These are phyloP conservation scores for Babesia sp. DNA, from an alignment of 169 alveolate genomes.

Conservation along the genomic window DNA sequence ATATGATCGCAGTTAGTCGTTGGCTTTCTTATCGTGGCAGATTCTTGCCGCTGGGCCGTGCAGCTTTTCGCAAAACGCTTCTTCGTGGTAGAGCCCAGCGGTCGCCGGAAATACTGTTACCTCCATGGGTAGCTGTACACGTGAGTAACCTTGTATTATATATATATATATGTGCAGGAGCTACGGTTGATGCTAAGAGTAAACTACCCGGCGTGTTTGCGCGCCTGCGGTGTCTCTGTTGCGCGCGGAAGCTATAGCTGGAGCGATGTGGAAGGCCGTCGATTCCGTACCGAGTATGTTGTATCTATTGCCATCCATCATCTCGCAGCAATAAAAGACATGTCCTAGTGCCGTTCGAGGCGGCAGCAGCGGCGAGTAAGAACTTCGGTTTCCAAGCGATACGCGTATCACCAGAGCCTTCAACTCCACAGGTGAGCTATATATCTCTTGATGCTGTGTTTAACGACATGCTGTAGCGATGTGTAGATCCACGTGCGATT, in stretches of 20 bases:
- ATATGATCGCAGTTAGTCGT: conserved; percentile 28
- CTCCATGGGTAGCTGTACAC: conserved; percentile 73
- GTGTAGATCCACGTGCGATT: conserved; percentile 35
- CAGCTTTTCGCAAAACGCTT: conserved; percentile 69
- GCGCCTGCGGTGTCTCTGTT: conserved; percentile 69
- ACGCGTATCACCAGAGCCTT: conserved; percentile 74
- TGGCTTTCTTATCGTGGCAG: conserved; percentile 69
- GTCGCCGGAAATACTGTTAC: conserved; percentile 76
- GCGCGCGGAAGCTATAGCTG: conserved; percentile 68
- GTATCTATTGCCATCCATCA: neutral
- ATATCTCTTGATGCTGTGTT: neutral
- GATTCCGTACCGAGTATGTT: conserved; percentile 66
- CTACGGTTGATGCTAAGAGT: conserved; percentile 72
- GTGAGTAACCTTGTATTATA: conserved; percentile 1
- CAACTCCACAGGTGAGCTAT: conserved; percentile 51
- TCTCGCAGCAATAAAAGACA: conserved; percentile 63
- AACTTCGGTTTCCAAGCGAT: conserved; percentile 72
- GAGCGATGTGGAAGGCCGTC: conserved; percentile 75
- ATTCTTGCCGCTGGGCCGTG: conserved; percentile 73
- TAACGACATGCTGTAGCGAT: conserved; percentile 3
- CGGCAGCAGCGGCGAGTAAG: conserved; percentile 76
- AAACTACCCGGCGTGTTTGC: conserved; percentile 69
- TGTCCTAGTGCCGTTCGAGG: conserved; percentile 74
- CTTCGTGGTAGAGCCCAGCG: conserved; percentile 71
- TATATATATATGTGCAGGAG: conserved; percentile 38